Percentiles rank a stretch among this genome's conserved stretches.
Evolutionary conservation across 2,329 filamentous ascomycete genomes (phyloP).

Genomic region (Colletotrichum musae): DNA sequence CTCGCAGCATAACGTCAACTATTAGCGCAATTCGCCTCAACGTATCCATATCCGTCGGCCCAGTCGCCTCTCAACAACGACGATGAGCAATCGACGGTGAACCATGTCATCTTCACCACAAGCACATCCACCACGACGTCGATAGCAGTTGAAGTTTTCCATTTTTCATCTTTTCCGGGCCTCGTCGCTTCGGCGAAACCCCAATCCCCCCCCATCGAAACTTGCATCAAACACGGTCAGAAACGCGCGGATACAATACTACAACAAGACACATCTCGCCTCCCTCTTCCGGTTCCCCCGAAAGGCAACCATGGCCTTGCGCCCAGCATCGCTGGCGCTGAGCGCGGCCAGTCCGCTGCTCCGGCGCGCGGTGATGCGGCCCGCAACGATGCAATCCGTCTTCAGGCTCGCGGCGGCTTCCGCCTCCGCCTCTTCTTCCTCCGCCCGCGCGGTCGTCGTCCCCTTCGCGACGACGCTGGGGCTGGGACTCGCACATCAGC

Average conservation of each 20-base stretch:
- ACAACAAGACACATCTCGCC: neutral
- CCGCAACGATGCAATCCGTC: constrained; percentile 39
- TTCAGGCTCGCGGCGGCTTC: constrained; percentile 33
- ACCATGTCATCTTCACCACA: constrained; percentile 34
- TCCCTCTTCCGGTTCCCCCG: constrained; percentile 5
- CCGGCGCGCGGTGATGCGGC: constrained; percentile 34
- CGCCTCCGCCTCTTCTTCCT: constrained; percentile 7
- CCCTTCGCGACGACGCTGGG: constrained; percentile 35
- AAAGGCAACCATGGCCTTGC: constrained; percentile 40
- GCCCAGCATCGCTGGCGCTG: constrained; percentile 41
- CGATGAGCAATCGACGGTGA: constrained; percentile 19
- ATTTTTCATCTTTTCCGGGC: constrained; percentile 6
- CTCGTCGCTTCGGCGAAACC: constrained; percentile 3
- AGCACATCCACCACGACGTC: constrained; percentile 20
- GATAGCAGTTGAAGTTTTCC: constrained; percentile 18
- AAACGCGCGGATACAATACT: constrained; percentile 6
- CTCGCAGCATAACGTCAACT: constrained; percentile 38
- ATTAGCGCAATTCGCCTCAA: constrained; percentile 40
- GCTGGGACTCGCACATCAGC: constrained; percentile 41
- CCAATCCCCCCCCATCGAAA: neutral
- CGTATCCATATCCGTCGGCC: constrained; percentile 35
- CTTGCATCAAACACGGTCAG: neutral
- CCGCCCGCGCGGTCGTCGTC: constrained; percentile 6
- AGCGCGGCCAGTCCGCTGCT: constrained; percentile 35
- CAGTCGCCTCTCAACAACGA: constrained; percentile 36